Evolutionary conservation across 768 basidiomycete genomes (phyloP), one percentile per base, ranked within the genome.

Genomic region (Lactarius quietus): DNA sequence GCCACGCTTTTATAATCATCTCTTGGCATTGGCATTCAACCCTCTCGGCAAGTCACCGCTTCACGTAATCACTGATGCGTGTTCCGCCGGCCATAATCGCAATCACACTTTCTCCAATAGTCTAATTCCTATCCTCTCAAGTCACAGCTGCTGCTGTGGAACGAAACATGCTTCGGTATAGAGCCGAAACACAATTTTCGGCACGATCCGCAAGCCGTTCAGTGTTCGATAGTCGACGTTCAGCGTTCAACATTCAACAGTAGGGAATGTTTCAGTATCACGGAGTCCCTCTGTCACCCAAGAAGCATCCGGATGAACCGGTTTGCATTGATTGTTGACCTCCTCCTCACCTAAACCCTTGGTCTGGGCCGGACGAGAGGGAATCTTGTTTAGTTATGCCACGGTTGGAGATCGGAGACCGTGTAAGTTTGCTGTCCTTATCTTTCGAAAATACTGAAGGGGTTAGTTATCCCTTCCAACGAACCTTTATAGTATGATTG

Each of bases 1-100:
- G 45, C 33, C 33, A n/a, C 36, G 26, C 62, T 39, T 53, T 64
- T 64, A 63, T 62, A 62, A 35, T 29, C 17, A 33, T 33, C 8
- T 33, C 33, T 33, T 33, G 33, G 33, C 33, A 33, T 33, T 33
- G n/a, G n/a, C n/a, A n/a, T n/a, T n/a, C n/a, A n/a, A n/a, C 33
- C 14, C 23, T 33, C 28, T 10, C 23, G 43, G 43, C 20, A 35
- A 35, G 7, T 57, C 12, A 14, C 36, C 36, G 26, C 56, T 8
- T 39, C 23, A 23, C 56, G 56, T 57, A 57, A 57, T 57, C 56
- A 39, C 31, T 18, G 29, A 18, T 31, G 26, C 52, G 31, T 31
- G 28, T 31, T 20, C 5, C 15, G 9, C 31, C 9, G 6, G 6
- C 36, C 36, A 2, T 7, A 36, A 12, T 7, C 36, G 12, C 6